Percentiles rank a stretch among this genome's conserved stretches.
Conservation (phyloP, 2,329 filamentous ascomycete genomes). For the Sporothrix humicola region DNA sequence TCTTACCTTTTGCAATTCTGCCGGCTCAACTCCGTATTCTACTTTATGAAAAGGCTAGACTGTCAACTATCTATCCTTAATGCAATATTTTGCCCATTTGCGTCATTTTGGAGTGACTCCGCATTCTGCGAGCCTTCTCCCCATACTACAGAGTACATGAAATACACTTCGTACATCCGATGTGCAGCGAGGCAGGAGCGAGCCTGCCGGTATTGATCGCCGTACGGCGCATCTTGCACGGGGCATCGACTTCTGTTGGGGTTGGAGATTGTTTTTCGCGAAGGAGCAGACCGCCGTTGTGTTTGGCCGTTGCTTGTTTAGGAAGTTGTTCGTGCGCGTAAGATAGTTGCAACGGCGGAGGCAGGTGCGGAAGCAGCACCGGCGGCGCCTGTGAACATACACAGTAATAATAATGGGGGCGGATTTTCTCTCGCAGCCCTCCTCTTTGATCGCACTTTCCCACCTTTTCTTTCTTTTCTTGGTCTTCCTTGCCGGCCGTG, state of each 20-base stretch:
- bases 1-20: constrained; percentile 12
- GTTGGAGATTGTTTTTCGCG: not conserved
- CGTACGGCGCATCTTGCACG: constrained; percentile 17
- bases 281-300: constrained; percentile 7
- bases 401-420: constrained; percentile 25
- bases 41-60: not conserved
- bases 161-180: not conserved
- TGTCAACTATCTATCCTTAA: not conserved
- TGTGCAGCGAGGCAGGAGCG: not conserved
- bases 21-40: not conserved
- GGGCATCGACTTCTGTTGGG: not conserved
- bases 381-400: constrained; percentile 17
- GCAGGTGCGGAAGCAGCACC: constrained; percentile 31
- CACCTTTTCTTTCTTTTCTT: constrained; percentile 18
- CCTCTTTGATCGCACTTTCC: constrained; percentile 26
- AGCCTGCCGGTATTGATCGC: not conserved
- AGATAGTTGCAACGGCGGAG: constrained; percentile 25
- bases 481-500: not conserved
- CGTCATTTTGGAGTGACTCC: not conserved
- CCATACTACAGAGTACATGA: not conserved
- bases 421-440: constrained; percentile 20
- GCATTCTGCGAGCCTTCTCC: not conserved
- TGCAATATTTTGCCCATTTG: constrained; percentile 12
- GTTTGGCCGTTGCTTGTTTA: not conserved
- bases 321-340: constrained; percentile 14